Conservation (phyloP, 805 yeast species). For the Nakazawaea holstii region DNA sequence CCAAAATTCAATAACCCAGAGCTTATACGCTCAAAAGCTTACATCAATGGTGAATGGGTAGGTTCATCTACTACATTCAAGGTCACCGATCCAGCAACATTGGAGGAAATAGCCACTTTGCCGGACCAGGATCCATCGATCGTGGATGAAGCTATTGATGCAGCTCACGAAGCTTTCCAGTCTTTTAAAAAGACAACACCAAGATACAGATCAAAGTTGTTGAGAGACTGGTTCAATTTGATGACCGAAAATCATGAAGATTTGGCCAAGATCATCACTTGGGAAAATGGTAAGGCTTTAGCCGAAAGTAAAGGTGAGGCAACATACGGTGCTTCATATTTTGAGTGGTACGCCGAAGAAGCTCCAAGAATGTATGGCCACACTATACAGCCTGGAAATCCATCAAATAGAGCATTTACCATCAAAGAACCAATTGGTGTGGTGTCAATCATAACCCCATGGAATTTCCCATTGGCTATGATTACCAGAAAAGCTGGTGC, state of each 20-base stretch:
- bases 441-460: constrained; percentile 73
- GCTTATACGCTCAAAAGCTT: constrained; percentile 52
- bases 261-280: constrained; percentile 55
- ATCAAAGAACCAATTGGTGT: constrained; percentile 74
- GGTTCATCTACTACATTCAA: constrained; percentile 41
- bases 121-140: constrained; percentile 48
- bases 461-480: constrained; percentile 85
- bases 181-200: constrained; percentile 48
- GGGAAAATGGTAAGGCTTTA: constrained; percentile 73
- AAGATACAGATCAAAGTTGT: constrained; percentile 50
- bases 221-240: constrained; percentile 46
- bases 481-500: constrained; percentile 71
- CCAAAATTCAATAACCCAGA: constrained; percentile 17
- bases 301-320: constrained; percentile 71
- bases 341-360: constrained; percentile 86
- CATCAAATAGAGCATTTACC: constrained; percentile 47
- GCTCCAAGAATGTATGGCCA: constrained; percentile 70
- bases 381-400: constrained; percentile 47
- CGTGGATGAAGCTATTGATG: constrained; percentile 46
- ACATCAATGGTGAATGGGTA: constrained; percentile 74
- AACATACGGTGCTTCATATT: constrained; percentile 63
- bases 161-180: constrained; percentile 50
- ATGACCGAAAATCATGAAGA: constrained; percentile 57
- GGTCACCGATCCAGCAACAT: constrained; percentile 78
- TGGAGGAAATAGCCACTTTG: constrained; percentile 44